A percentile compares a stretch with the other conserved stretches of the same genome.
These are phyloP conservation scores for Ensete ventricosum DNA, from an alignment of 176 grass and related monocot species.

Conservation along the genomic window DNA sequence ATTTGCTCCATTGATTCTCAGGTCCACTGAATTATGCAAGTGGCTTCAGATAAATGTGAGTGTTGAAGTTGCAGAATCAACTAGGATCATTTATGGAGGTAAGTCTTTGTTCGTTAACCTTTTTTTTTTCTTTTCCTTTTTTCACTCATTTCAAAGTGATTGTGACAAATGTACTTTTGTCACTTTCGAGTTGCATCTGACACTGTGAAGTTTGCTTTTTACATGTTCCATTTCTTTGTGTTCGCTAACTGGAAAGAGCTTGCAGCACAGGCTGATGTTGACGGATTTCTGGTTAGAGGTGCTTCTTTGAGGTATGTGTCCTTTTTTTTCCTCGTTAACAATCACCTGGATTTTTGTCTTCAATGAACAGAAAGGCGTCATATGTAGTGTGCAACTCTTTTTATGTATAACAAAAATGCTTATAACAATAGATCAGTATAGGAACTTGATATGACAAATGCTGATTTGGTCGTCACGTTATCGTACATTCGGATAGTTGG, in stretches of 20 bases:
- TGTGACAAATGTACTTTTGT: not conserved
- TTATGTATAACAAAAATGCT: too few species aligned
- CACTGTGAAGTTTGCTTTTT: not conserved
- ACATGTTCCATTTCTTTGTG: not conserved
- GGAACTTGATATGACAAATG: too few species aligned
- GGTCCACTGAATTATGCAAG: slow-evolving; percentile 62
- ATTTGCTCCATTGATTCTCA: slow-evolving; percentile 2
- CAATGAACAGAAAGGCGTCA: not conserved
- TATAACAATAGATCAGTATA: too few species aligned
- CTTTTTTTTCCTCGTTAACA: not conserved
- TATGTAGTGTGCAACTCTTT: not conserved
- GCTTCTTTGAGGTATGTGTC: slow-evolving; percentile 74
- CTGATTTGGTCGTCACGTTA: too few species aligned
- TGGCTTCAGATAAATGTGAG: slow-evolving; percentile 76
- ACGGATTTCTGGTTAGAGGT: slow-evolving; percentile 80
- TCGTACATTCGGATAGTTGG: too few species aligned
- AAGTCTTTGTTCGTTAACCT: slow-evolving; percentile 8
- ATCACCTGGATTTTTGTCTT: not conserved
- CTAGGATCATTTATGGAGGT: slow-evolving; percentile 88
- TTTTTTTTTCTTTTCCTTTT: not conserved
- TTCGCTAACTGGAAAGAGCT: slow-evolving; percentile 59
- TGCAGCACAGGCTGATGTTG: slow-evolving; percentile 55
- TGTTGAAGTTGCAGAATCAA: slow-evolving; percentile 63
- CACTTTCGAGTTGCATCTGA: not conserved
- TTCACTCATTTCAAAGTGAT: not conserved